Conservation (phyloP, 768 basidiomycete genomes). For the Termitomyces titanicus region DNA sequence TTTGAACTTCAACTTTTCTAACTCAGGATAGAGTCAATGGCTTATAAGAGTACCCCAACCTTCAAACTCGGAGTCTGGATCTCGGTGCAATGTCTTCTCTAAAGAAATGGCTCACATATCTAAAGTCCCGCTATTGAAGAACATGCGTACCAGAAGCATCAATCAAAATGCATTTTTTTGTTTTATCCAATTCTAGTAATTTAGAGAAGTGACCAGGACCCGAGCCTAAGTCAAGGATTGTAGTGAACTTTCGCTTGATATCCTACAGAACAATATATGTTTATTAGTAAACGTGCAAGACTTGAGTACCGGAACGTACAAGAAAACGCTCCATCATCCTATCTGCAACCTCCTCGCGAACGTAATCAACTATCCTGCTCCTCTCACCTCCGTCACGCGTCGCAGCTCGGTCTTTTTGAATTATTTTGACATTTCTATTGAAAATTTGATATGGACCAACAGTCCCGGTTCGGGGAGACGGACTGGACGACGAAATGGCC, state of each 20-base stretch:
- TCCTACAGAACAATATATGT: slow-evolving; percentile 51
- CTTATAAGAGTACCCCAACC: slow-evolving; percentile 38
- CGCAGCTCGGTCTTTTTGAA: slow-evolving; percentile 78
- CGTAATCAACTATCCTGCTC: slow-evolving; percentile 85
- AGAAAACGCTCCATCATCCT: slow-evolving; percentile 86
- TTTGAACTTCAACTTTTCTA: slow-evolving; percentile 64
- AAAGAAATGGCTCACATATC: slow-evolving; percentile 5
- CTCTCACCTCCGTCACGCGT: slow-evolving; percentile 47
- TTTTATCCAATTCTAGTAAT: slow-evolving; percentile 64
- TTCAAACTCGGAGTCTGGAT: slow-evolving; percentile 76
- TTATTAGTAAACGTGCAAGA: not conserved
- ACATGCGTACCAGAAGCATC: slow-evolving; percentile 73
- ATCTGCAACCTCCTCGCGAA: slow-evolving; percentile 88
- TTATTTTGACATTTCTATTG: slow-evolving; percentile 72
- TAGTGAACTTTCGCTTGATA: slow-evolving; percentile 78
- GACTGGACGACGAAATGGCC: slow-evolving; percentile 41
- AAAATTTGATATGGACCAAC: slow-evolving; percentile 80
- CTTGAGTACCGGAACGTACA: slow-evolving; percentile 38
- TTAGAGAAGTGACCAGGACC: slow-evolving; percentile 92
- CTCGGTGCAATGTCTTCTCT: slow-evolving; percentile 74
- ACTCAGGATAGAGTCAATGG: not conserved
- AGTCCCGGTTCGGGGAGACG: slow-evolving; percentile 37
- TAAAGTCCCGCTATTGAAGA: not conserved
- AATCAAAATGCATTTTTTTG: slow-evolving; percentile 75
- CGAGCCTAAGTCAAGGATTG: slow-evolving; percentile 83